Evolutionary conservation across 2,329 filamentous ascomycete species (phyloP).

Genomic region (Orbilia quercus): DNA sequence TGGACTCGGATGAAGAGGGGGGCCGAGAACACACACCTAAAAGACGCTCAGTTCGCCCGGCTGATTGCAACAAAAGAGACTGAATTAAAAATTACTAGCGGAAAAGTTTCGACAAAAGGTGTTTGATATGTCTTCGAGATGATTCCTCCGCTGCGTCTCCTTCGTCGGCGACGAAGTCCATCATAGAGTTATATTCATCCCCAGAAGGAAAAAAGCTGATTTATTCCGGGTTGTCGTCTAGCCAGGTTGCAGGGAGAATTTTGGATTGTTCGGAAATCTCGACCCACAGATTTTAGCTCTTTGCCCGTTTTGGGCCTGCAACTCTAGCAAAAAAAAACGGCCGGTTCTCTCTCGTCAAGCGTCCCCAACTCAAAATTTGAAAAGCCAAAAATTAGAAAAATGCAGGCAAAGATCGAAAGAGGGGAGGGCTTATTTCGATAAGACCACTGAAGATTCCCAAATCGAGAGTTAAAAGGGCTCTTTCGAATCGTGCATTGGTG

Average conservation of each 20-base stretch:
- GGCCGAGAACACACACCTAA: slow-evolving; percentile 37
- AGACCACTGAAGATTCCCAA: background rate
- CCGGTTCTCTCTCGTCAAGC: slow-evolving; percentile 28
- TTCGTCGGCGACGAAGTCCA: slow-evolving; percentile 35
- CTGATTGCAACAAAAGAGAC: slow-evolving; percentile 42
- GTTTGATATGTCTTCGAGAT: slow-evolving; percentile 18
- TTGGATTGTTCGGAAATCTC: slow-evolving; percentile 54
- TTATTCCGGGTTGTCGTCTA: slow-evolving; percentile 51
- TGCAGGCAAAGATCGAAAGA: background rate
- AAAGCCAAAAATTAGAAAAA: slow-evolving; percentile 2
- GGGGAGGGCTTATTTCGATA: background rate
- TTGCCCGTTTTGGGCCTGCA: slow-evolving; percentile 52
- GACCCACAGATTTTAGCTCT: slow-evolving; percentile 49
- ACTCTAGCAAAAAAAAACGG: slow-evolving; percentile 21
- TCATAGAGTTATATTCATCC: slow-evolving; percentile 35
- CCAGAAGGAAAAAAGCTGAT: slow-evolving; percentile 15
- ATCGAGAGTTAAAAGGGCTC: background rate
- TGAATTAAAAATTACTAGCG: background rate
- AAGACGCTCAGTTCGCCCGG: slow-evolving; percentile 25
- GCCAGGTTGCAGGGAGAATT: slow-evolving; percentile 43
- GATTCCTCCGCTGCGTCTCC: slow-evolving; percentile 46
- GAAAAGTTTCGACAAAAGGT: slow-evolving; percentile 12
- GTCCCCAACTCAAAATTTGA: slow-evolving; percentile 31
- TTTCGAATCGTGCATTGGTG: slow-evolving; percentile 1
- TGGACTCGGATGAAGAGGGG: slow-evolving; percentile 25